Evolutionary conservation across 2,329 filamentous ascomycete species (phyloP).

Genomic region (Aschersonia sp.): DNA sequence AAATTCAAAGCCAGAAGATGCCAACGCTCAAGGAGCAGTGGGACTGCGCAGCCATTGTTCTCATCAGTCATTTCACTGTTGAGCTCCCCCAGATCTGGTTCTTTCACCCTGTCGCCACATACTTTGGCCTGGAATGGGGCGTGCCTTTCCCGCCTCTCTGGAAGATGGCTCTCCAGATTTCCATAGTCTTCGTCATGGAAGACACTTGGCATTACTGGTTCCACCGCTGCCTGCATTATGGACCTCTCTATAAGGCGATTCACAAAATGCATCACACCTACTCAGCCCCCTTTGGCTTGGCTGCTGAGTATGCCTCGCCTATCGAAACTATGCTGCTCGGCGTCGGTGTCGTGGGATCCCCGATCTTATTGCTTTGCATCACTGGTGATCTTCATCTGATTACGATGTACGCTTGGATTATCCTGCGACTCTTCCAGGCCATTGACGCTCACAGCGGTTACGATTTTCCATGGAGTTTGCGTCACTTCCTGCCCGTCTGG

Average conservation of each 20-base stretch:
- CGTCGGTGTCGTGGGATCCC: constrained; percentile 67
- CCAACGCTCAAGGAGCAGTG: constrained; percentile 90
- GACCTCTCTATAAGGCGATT: constrained; percentile 85
- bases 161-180: constrained; percentile 85
- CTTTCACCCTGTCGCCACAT: constrained; percentile 93
- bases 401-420: constrained; percentile 97
- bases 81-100: constrained; percentile 98
- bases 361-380: constrained; percentile 69
- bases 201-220: constrained; percentile 98
- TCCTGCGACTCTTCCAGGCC: constrained; percentile 85
- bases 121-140: constrained; percentile 72
- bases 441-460: constrained; percentile 97
- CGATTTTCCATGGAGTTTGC: constrained; percentile 94
- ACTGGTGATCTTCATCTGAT: constrained; percentile 84
- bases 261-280: constrained; percentile 99
- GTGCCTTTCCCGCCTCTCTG: constrained; percentile 77
- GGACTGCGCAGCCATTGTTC: constrained; percentile 83
- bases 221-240: constrained; percentile 86
- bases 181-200: constrained; percentile 88
- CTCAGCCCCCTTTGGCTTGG: constrained; percentile 89
- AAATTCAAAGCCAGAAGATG: constrained; percentile 82
- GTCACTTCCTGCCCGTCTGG: constrained; percentile 95
- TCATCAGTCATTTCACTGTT: constrained; percentile 92
- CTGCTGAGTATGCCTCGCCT: constrained; percentile 93
- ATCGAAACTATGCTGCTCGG: constrained; percentile 95